Conservation (phyloP, 345 rosid genomes). For the Rubroshorea leprosula region DNA sequence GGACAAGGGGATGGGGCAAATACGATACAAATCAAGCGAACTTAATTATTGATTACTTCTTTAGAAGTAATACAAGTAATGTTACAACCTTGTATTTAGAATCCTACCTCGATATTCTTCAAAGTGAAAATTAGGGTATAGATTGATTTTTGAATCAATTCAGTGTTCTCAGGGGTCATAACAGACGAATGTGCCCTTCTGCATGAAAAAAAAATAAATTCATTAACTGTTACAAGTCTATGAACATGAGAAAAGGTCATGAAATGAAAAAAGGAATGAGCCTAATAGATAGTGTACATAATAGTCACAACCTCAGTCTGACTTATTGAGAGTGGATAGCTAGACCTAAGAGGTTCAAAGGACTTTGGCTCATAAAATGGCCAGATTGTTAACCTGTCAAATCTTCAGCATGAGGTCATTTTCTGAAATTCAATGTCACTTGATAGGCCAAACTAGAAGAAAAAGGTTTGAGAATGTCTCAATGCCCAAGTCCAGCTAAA, state of each 20-base stretch:
- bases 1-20: slow-evolving; percentile 18
- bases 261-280: not conserved
- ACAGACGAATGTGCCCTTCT: slow-evolving; percentile 72
- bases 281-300: not conserved
- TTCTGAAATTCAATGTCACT: too few species aligned
- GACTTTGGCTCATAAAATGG: too few species aligned
- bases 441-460: too few species aligned
- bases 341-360: too few species aligned
- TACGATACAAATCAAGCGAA: not conserved
- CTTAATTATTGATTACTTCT: not conserved
- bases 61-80: not conserved
- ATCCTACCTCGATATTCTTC: slow-evolving; percentile 86
- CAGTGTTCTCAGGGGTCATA: slow-evolving; percentile 91
- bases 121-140: slow-evolving; percentile 79
- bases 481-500: too few species aligned
- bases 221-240: not conserved
- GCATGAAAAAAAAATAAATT: slow-evolving; percentile 18
- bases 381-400: too few species aligned
- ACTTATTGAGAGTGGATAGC: too few species aligned
- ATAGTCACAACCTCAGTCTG: not conserved
- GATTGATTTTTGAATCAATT: slow-evolving; percentile 76
- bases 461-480: too few species aligned
- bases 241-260: not conserved
- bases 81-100: slow-evolving; percentile 2
- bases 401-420: too few species aligned